phyloP scores from a whole-genome alignment of 1,139 yeast genomes.

The Pneumocystis oryctolagi region DNA sequence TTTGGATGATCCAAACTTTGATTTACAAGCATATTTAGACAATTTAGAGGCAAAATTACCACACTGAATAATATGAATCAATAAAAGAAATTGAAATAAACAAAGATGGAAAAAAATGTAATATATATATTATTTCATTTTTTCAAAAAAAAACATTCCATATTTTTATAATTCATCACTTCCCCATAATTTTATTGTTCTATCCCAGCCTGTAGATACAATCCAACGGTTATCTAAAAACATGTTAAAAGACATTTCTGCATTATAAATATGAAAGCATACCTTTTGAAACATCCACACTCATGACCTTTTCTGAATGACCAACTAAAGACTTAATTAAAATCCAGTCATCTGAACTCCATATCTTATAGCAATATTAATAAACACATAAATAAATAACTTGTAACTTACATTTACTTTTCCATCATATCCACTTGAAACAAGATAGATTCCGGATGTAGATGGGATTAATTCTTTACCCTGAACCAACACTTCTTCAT shows the following conservation, averaged over 20 bases:
- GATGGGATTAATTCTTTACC: conserved; percentile 18
- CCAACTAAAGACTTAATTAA: conserved; percentile 42
- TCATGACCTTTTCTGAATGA: conserved; percentile 57
- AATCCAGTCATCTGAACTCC: conserved; percentile 66
- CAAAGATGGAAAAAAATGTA: neutral
- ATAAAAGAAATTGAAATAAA: neutral
- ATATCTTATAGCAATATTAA: conserved; percentile 21
- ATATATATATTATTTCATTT: neutral
- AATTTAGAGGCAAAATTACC: neutral
- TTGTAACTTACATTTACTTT: conserved; percentile 30
- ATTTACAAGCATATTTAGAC: neutral
- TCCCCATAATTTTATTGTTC: conserved; percentile 53
- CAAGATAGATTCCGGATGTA: conserved; percentile 35
- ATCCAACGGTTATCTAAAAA: conserved; percentile 29
- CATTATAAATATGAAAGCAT: neutral
- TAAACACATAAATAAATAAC: neutral
- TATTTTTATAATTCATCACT: conserved; percentile 2
- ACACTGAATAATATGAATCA: neutral
- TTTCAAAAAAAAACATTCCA: neutral
- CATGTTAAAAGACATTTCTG: neutral
- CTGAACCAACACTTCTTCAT: conserved; percentile 19
- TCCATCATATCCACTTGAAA: conserved; percentile 60
- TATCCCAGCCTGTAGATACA: conserved; percentile 71
- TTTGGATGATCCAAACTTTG: neutral
- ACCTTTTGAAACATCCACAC: conserved; percentile 38